These are phyloP conservation scores for Physcia stellaris DNA, from an alignment of 495 filamentous ascomycete species.

Conservation along the genomic window DNA sequence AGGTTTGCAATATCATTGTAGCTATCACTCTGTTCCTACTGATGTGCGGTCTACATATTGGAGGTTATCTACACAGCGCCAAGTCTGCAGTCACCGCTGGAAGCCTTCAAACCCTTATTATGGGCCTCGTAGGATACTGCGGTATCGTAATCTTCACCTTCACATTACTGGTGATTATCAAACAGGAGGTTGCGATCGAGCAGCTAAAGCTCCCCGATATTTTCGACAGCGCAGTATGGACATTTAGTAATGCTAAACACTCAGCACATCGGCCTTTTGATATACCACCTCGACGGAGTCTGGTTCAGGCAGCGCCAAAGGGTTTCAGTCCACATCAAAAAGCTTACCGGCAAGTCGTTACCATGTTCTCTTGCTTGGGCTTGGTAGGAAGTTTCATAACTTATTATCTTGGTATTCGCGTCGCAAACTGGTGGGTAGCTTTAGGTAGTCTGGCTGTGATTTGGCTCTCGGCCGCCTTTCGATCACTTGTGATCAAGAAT, in stretches of 20 bases:
- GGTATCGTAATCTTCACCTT: not conserved
- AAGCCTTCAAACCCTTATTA: not conserved
- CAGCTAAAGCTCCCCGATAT: not conserved
- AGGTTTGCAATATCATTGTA: not conserved
- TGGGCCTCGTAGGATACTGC: constrained; percentile 4
- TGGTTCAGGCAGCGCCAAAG: too few species aligned
- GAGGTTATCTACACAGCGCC: too few species aligned
- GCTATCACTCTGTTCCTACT: too few species aligned
- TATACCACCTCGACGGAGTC: not conserved
- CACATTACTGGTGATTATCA: not conserved
- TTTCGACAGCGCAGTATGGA: constrained; percentile 1
- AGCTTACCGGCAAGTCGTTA: too few species aligned
- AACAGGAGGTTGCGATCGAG: not conserved
- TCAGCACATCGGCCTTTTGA: not conserved
- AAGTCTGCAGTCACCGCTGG: too few species aligned
- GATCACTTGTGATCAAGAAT: too few species aligned
- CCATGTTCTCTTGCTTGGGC: not conserved
- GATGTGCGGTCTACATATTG: too few species aligned
- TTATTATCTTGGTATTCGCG: constrained; percentile 1
- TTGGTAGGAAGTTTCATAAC: not conserved
- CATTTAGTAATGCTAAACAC: not conserved
- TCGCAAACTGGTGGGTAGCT: constrained; percentile 2
- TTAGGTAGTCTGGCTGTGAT: not conserved
- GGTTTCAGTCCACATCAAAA: too few species aligned
- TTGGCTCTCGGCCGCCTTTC: not conserved